Base-by-base conservation (phyloP, 176 grass and related monocot genomes). In the Musa troglodytarum region DNA sequence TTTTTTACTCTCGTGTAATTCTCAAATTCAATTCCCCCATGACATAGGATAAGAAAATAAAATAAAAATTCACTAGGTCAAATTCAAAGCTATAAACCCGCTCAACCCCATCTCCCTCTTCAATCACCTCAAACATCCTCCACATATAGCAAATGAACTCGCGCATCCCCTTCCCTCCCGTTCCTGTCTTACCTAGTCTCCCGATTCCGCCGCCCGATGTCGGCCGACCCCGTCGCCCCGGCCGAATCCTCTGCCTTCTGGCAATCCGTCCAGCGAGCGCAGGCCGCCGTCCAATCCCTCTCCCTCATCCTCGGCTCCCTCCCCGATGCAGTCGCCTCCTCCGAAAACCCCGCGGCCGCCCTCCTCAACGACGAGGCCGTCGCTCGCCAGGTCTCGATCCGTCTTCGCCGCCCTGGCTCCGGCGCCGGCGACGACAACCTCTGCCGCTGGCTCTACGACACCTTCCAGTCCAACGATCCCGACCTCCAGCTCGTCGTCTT, bases 391-490 rank as follows among this genome's bases (percentile, higher is more conserved):
- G 86, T 94, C 34, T 20, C 80, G 23, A 11, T 8, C 5, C 88
- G 80, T 57, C 83, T 98, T 20, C 75, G 82, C 7, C 57, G 26
- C 6, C 62, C 80, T 1, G 75, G 24, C 0, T 89, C 90, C 6
- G 86, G 95, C 9, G 77, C 83, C 6, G 86, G 95, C 10, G 79
- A 79, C 10, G 86, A 99, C 73, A 61, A 76, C 14, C 50, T 99
- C 63, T 92, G 88, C 75, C 82, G 90, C 51, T 89, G 95, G 90
- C 88, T 99, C 82, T 99, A 99, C 63, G 84, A 93, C 64, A 79
- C 86, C 10, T 99, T 99, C 65, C 86, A 91, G 19, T 81, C 90
- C 25, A 78, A 59, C 54, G 53, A 84, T 72, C 72, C 86, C 1
- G 84, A 65, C 63, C 83, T 98, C 20, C 95, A 89, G 68, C 90